phyloP scores from a whole-genome alignment of 2,329 filamentous ascomycete species.

The Calonectria montana region DNA sequence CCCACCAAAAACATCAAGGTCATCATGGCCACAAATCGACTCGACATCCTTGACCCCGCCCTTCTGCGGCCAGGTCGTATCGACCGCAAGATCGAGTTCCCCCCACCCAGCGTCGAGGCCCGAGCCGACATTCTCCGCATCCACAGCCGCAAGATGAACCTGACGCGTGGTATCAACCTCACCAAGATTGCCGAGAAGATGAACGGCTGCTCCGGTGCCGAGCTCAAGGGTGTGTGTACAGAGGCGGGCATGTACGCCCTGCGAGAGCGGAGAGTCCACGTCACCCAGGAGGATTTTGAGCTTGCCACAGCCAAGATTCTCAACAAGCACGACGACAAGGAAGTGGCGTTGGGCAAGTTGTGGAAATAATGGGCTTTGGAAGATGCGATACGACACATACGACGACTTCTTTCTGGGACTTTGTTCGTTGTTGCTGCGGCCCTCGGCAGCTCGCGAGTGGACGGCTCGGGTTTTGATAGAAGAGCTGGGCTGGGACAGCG shows the following conservation, averaged over 20 bases:
- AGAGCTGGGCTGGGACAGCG: constrained; percentile 41
- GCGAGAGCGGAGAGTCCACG: constrained; percentile 93
- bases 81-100: constrained; percentile 99
- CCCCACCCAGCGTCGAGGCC: constrained; percentile 94
- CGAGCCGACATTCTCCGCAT: constrained; percentile 98
- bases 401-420: constrained; percentile 31
- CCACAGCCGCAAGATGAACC: constrained; percentile 97
- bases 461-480: constrained; percentile 41
- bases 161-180: constrained; percentile 96
- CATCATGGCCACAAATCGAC: constrained; percentile 98
- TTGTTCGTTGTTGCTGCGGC: constrained; percentile 38
- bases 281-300: constrained; percentile 99
- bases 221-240: constrained; percentile 98
- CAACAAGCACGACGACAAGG: constrained; percentile 99
- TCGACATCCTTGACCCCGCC: constrained; percentile 96
- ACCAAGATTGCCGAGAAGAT: constrained; percentile 99
- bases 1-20: constrained; percentile 99
- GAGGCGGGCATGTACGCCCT: constrained; percentile 99
- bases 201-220: constrained; percentile 97
- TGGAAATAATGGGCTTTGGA: constrained; percentile 59
- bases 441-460: constrained; percentile 29
- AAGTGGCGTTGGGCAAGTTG: constrained; percentile 88
- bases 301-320: constrained; percentile 98
- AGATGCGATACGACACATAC: constrained; percentile 28
- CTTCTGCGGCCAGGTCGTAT: constrained; percentile 96